Evolutionary conservation across 164 flowering plant species (phyloP).

Genomic region (Malania oleifera): DNA sequence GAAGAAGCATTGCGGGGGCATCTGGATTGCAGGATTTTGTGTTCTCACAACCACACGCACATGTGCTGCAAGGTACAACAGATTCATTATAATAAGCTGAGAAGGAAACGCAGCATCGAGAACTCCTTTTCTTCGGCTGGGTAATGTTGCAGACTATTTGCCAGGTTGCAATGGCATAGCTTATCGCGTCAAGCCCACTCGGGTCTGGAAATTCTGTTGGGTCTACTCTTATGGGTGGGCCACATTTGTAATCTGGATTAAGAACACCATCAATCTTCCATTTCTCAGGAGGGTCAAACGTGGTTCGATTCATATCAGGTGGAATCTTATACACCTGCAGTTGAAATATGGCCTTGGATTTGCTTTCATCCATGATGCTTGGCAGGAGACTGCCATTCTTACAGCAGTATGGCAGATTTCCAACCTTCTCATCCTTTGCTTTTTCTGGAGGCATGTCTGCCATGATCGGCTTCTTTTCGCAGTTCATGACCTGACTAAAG

Average conservation of each 20-base stretch:
- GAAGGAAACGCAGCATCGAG: conserved; percentile 69
- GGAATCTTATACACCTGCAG: conserved; percentile 62
- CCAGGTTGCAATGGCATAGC: conserved; percentile 59
- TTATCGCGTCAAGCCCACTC: conserved; percentile 30
- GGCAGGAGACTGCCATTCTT: conserved; percentile 63
- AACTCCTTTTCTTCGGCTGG: conserved; percentile 29
- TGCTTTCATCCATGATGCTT: conserved; percentile 39
- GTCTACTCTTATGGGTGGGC: conserved; percentile 49
- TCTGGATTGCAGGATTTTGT: conserved; percentile 35
- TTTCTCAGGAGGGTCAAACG: conserved; percentile 55
- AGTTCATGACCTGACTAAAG: conserved; percentile 57
- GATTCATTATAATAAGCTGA: conserved; percentile 71
- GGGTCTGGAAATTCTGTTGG: conserved; percentile 58
- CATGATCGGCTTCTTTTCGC: conserved; percentile 55
- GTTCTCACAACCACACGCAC: conserved; percentile 68
- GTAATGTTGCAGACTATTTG: conserved; percentile 76
- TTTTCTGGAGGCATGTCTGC: conserved; percentile 53
- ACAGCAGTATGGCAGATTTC: conserved; percentile 67
- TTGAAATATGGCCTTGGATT: conserved; percentile 56
- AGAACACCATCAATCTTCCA: conserved; percentile 61
- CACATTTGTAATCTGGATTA: conserved; percentile 71
- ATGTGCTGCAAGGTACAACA: conserved; percentile 73
- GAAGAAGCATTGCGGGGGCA: conserved; percentile 46
- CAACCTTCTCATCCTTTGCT: conserved; percentile 46
- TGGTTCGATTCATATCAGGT: conserved; percentile 63